These are phyloP conservation scores for Fomitopsis pulvina DNA, from an alignment of 768 basidiomycete genomes.

Conservation along the genomic window DNA sequence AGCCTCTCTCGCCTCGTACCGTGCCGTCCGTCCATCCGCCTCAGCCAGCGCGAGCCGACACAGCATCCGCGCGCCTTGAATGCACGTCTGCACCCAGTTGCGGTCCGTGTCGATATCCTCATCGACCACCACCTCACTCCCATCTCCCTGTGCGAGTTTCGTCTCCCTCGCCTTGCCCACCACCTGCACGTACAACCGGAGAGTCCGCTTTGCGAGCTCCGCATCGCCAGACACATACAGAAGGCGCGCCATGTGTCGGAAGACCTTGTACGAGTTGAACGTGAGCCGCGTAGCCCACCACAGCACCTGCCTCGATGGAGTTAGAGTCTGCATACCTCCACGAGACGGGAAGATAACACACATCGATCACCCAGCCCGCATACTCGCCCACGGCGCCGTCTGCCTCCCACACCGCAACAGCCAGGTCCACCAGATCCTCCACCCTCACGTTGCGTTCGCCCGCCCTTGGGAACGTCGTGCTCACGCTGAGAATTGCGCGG, in stretches of 20 bases:
- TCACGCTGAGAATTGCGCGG: slow-evolving; percentile 55
- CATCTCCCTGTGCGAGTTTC: slow-evolving; percentile 27
- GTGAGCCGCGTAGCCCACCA: slow-evolving; percentile 95
- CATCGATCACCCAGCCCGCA: slow-evolving; percentile 78
- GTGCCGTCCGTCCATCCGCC: slow-evolving; percentile 16
- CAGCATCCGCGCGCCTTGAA: slow-evolving; percentile 74
- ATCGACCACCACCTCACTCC: slow-evolving; percentile 8
- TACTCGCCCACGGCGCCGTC: slow-evolving; percentile 55
- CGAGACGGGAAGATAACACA: slow-evolving; percentile 32
- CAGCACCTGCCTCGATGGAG: slow-evolving; percentile 46
- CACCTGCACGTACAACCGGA: slow-evolving; percentile 78
- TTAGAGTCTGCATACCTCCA: background rate
- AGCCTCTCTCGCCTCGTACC: slow-evolving; percentile 59
- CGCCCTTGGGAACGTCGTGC: slow-evolving; percentile 74
- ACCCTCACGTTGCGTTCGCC: slow-evolving; percentile 75
- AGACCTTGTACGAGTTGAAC: slow-evolving; percentile 83
- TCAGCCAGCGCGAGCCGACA: slow-evolving; percentile 40
- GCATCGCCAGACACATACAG: slow-evolving; percentile 55
- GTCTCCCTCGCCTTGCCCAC: slow-evolving; percentile 80
- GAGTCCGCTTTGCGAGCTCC: slow-evolving; percentile 62
- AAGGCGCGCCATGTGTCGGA: slow-evolving; percentile 79
- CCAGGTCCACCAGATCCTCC: slow-evolving; percentile 77
- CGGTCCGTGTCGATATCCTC: slow-evolving; percentile 56
- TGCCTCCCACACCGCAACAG: slow-evolving; percentile 77
- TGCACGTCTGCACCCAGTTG: slow-evolving; percentile 71